Base-by-base conservation (phyloP, 2,329 filamentous ascomycete genomes). In the Penicillium sp. region DNA sequence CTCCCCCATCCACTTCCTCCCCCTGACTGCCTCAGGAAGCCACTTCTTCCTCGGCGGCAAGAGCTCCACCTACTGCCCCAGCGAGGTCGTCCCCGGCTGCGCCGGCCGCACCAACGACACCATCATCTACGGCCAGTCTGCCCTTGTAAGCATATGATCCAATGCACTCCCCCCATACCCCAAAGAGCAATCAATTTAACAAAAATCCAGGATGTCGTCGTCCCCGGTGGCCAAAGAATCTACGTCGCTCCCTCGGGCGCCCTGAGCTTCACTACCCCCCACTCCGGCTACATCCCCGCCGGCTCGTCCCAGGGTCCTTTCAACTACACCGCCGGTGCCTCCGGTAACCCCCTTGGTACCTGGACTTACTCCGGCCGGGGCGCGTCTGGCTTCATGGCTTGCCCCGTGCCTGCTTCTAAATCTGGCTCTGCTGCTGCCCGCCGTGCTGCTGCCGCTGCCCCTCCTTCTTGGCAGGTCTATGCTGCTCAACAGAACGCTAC, bases 191-290 rank as follows among this genome's bases (percentile, higher is more conserved):
- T 5, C 43, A 45, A 22, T 49, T 49, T 49, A 57, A 54, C 49
- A 40, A 27, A 20, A 22, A 12, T 35, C 18, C 37, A 82, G 65
- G 71, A 74, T 26, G 80, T 84, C 35, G 64, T 77, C 26, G 85
- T 87, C 2, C 84, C 85, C 4, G 85, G 85, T 41, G 85, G 85
- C 25, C 85, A 89, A 66, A 67, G 75, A 55, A 78, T 86, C 60
- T 88, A 83, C 68, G 77, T 88, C 51, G 75, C 73, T 5, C 73
- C 78, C 2, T 69, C 76, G 29, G 86, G 85, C 8, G 72, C 77
- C 6, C 69, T 88, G 54, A 75, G 77, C 52, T 88, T 82, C 73
- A 83, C 84, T 0, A 58, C 65, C 20, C 77, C 85, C 0, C 84
- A 87, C 72, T 85, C 82, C 0, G 70, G 67, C 4, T 73, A 67